Percentiles rank a stretch among this genome's conserved stretches.
Evolutionary conservation across 1,284 basidiomycete genomes (phyloP).

Genomic region (Cerioporus squamosus): DNA sequence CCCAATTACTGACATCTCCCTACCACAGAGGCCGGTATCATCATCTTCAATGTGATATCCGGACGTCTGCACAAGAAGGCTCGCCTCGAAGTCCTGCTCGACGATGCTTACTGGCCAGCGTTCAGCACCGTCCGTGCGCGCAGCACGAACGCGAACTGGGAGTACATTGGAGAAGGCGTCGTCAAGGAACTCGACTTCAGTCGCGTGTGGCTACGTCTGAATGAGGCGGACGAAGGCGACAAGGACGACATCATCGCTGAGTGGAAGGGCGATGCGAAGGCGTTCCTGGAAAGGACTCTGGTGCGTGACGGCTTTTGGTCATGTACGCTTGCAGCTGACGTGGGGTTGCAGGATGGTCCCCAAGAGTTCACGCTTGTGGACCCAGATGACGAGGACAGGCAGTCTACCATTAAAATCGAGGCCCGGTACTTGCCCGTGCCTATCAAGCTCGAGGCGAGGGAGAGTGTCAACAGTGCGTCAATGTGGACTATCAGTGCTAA

Average conservation of each 20-base stretch:
- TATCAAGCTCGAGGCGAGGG: slow-evolving; percentile 84
- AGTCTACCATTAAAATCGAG: slow-evolving; percentile 68
- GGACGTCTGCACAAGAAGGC: slow-evolving; percentile 83
- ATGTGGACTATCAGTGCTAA: neutral
- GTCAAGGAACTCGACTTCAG: slow-evolving; percentile 96
- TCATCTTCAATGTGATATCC: slow-evolving; percentile 88
- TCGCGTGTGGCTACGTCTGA: slow-evolving; percentile 84
- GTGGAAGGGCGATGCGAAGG: slow-evolving; percentile 79
- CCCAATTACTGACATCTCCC: slow-evolving; percentile 1
- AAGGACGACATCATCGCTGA: slow-evolving; percentile 86
- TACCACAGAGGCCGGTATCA: slow-evolving; percentile 85
- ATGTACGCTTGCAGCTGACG: neutral
- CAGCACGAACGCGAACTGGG: slow-evolving; percentile 82
- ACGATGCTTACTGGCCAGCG: slow-evolving; percentile 94
- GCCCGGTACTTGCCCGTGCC: slow-evolving; percentile 91
- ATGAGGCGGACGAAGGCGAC: slow-evolving; percentile 80
- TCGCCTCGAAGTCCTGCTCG: slow-evolving; percentile 89
- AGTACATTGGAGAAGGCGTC: slow-evolving; percentile 94
- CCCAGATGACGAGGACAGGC: slow-evolving; percentile 53
- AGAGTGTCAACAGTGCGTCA: slow-evolving; percentile 89
- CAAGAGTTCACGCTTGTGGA: slow-evolving; percentile 60
- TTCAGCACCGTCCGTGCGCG: slow-evolving; percentile 84
- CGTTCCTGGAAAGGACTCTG: slow-evolving; percentile 78
- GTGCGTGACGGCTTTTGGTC: slow-evolving; percentile 45
- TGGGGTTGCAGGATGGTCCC: slow-evolving; percentile 53